Base-by-base conservation (phyloP, 169 alveolate genomes). In the Cryptosporidium tyzzeri region DNA sequence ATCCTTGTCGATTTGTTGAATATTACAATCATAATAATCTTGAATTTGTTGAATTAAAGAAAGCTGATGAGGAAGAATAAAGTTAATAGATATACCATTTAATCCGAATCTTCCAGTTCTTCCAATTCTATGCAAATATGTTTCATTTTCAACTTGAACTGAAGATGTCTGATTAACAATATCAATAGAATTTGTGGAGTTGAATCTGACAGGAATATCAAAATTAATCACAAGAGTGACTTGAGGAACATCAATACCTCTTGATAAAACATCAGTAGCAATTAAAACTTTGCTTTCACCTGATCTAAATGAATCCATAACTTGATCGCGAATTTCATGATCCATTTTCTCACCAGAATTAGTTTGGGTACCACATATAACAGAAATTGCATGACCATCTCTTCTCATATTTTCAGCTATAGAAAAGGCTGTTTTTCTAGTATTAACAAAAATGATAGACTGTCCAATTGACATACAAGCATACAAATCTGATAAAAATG, bases 191-290 rank as follows among this genome's bases (percentile, higher is more conserved):
- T 86, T 91, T 37, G 95, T 75, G 18, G 95, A 94, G 31, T 94
- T 80, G 86, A 73, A 91, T 33, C 85, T 91, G 84, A 93, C 91
- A 14, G 99, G 99, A 53, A 97, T 87, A 70, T 98, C 99, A 93
- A 96, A 98, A 93, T 97, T 97, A 84, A 98, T 95, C 35, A 98
- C 99, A 45, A 97, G 92, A 23, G 97, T 93, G 71, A 97, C 98
- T 86, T 96, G 97, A 44, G 99, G 99, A 12, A 98, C 99, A 93
- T 98, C 99, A 37, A 98, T 97, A 51, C 99, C 99, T 91, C 99
- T 95, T 3, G 99, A 96, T 59, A 98, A 94, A 53, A 98, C 96
- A 93, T 98, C 99, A 45, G 99, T 98, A 73, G 99, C 95, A 50
- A 98, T 97, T 74, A 98, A 92, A 68, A 98, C 98, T 93, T 98